Evolutionary conservation across 345 rosid species (phyloP).

Genomic region (Capsella bursapastoris): DNA sequence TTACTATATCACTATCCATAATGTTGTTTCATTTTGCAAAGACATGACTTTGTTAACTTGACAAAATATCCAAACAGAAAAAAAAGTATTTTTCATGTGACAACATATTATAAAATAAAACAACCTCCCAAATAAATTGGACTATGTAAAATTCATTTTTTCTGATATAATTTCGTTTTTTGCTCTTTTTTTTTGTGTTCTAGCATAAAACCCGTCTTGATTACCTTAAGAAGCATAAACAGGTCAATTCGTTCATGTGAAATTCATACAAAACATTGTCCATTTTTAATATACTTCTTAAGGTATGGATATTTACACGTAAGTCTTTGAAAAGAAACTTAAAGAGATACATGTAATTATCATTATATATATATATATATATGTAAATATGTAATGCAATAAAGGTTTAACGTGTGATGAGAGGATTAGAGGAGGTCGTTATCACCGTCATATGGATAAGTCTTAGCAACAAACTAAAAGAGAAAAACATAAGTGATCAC

Average conservation of each 20-base stretch:
- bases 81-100: constrained; percentile 24
- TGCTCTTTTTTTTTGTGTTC: no score
- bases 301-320: constrained; percentile 2
- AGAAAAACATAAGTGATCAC: constrained; percentile 25
- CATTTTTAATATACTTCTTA: background rate
- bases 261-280: background rate
- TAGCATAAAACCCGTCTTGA: background rate
- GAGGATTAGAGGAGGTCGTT: constrained; percentile 38
- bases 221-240: background rate
- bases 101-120: background rate
- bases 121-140: background rate
- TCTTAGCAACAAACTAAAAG: constrained; percentile 33
- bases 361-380: background rate
- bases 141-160: background rate
- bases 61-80: constrained; percentile 8
- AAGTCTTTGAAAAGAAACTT: background rate
- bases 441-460: constrained; percentile 41
- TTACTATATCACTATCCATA: constrained; percentile 22
- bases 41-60: constrained; percentile 18
- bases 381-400: background rate
- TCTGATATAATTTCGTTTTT: no score
- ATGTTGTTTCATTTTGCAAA: constrained; percentile 24
- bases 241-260: background rate
- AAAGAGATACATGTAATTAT: constrained; percentile 8
- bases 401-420: constrained; percentile 30